Base-by-base conservation (phyloP, 108 stramenopile species). In the Stephanodiscus minutulus region DNA sequence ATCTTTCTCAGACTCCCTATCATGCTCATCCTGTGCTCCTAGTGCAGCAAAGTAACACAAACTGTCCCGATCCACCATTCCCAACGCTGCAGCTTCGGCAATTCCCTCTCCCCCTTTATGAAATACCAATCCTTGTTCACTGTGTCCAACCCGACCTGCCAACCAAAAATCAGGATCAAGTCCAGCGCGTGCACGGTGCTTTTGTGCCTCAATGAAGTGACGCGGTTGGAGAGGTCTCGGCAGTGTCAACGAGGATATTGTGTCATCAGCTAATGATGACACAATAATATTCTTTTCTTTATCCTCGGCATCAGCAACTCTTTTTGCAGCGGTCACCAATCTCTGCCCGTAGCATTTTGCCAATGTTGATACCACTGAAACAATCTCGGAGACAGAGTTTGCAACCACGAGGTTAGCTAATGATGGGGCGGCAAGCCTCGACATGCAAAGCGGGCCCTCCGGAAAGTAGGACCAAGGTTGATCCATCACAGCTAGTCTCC, bases 81-180 rank as follows among this genome's bases (percentile, higher is more conserved):
- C 82, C 21, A 82, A 52, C n/a, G 82, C 77, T 35, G 77, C 82
- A 39, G 82, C 72, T 53, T 64, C 77, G 1, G 65, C 36, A 43
- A 69, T 52, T 20, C 72, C 82, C 73, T 74, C 84, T 37, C 66
- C 33, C 66, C 27, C 22, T 33, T 21, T 37, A 35, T 11, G 22
- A 20, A 29, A 31, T 54, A 13, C 57, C 35, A 3, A 25, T 4
- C 58, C 18, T 15, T 46, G 36, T 11, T 56, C 54, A 43, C 61
- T 41, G 12, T 60, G 60, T 31, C 48, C 52, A 67, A 77, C 44
- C 36, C 56, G 70, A 24, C 76, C 49, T 35, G 81, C 59, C 71
- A 90, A 70, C 70, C 87, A 93, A 77, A 93, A 90, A 17, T 89
- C 89, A 52, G 91, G 91, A 81, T 93, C 91, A 52, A 88, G 54